Conservation (phyloP, 257 asterid species). For the Asclepias syriaca region DNA sequence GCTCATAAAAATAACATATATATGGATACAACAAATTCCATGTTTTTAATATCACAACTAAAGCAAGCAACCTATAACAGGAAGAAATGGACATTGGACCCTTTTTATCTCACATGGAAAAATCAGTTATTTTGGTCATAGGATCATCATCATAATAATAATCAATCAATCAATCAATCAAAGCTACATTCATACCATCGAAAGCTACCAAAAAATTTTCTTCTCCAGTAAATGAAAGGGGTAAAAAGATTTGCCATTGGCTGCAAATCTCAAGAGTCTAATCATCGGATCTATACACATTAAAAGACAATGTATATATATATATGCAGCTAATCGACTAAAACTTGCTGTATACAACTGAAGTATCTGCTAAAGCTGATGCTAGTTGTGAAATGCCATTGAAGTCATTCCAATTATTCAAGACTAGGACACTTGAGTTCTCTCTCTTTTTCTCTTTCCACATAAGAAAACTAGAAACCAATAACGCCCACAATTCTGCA, state of each 20-base stretch:
- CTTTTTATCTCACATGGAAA: too few species aligned
- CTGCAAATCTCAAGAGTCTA: background rate
- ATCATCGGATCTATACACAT: constrained; percentile 37
- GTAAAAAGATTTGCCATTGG: background rate
- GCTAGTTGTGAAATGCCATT: background rate
- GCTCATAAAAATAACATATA: too few species aligned
- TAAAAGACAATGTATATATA: constrained; percentile 10
- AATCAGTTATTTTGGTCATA: background rate
- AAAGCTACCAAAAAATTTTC: constrained; percentile 6
- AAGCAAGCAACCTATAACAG: too few species aligned
- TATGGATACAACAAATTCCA: too few species aligned
- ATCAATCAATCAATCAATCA: background rate
- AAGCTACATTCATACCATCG: background rate
- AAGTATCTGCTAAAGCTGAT: constrained; percentile 17
- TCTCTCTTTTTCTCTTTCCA: constrained; percentile 1
- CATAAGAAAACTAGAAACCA: background rate
- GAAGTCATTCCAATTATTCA: background rate
- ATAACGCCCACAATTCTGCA: constrained; percentile 11
- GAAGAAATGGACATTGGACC: too few species aligned
- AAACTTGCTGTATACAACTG: constrained; percentile 24
- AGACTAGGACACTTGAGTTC: background rate
- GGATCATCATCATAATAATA: background rate
- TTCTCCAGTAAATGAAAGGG: background rate
- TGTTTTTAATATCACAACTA: too few species aligned
- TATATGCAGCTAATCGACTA: constrained; percentile 18